These are phyloP conservation scores for Aureobasidium mangrovei DNA, from an alignment of 2,329 filamentous ascomycete species.

Conservation along the genomic window DNA sequence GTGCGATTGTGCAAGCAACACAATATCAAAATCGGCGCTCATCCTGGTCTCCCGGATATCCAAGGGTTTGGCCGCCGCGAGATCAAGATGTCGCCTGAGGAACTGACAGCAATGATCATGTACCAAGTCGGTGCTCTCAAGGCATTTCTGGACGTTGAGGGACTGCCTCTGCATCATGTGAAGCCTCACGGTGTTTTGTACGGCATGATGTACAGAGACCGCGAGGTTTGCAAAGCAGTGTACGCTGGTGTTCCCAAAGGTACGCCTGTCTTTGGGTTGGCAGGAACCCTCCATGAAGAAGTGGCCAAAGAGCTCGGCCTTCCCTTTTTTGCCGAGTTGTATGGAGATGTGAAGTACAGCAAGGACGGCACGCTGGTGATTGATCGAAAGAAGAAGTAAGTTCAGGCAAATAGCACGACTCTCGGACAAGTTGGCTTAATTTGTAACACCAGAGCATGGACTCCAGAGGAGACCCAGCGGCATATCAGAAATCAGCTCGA, in stretches of 20 bases:
- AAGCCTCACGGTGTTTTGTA: constrained; percentile 56
- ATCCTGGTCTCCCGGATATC: constrained; percentile 57
- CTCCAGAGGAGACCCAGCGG: constrained; percentile 32
- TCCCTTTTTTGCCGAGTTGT: constrained; percentile 46
- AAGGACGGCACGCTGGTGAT: constrained; percentile 44
- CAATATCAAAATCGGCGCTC: constrained; percentile 50
- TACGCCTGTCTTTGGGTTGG: constrained; percentile 45
- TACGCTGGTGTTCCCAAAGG: constrained; percentile 45
- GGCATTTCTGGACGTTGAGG: constrained; percentile 50
- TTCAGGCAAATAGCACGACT: background rate
- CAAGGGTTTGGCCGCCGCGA: constrained; percentile 56
- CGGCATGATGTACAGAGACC: constrained; percentile 45
- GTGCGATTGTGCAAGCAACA: constrained; percentile 40
- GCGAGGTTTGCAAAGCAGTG: constrained; percentile 44
- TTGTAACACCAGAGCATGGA: constrained; percentile 29
- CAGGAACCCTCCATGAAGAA: constrained; percentile 46
- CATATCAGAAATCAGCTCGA: constrained; percentile 35
- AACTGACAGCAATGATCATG: constrained; percentile 48
- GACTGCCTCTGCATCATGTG: constrained; percentile 49
- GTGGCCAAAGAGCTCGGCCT: constrained; percentile 45
- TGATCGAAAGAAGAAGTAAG: constrained; percentile 49
- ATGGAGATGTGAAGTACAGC: constrained; percentile 49
- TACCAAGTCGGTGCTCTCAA: constrained; percentile 58
- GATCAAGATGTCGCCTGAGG: constrained; percentile 50
- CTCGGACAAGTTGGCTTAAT: background rate